Base-by-base conservation (phyloP, 2,329 filamentous ascomycete species). In the Diplodia intermedia region DNA sequence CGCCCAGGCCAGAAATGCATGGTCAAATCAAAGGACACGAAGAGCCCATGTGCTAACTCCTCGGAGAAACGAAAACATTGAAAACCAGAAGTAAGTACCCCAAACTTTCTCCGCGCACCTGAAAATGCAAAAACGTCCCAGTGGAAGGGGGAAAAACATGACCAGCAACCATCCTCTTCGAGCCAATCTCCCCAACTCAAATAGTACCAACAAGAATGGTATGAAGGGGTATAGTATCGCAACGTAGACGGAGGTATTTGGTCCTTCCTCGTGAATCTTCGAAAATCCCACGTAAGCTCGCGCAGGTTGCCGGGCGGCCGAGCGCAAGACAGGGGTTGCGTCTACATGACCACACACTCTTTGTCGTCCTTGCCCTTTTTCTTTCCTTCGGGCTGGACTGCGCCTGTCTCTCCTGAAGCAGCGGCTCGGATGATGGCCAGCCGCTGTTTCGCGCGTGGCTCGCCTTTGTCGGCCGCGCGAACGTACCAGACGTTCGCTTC, bases 401-500 rank as follows among this genome's bases (percentile, higher is more conserved):
- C 65, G 15, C 53, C 65, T 31, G 43, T 67, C 62, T 81, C 82
- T 3, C 87, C 88, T 4, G 86, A 85, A 5, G 94, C 91, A 12
- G 95, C 94, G 9, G 91, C 91, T 70, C 91, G 88, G 70, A 99
- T 99, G 50, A 93, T 92, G 23, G 91, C 89, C 65, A 99, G 85
- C 31, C 95, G 88, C 75, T 95, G 91, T 78, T 91, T 94, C 62
- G 95, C 95, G 68, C 93, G 88, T 74, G 95, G 92, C 75, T 98
- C 94, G 56, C 94, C 95, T 61, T 92, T 88, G 72, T 97, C 94
- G 18, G 95, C 94, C 5, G 95, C 95, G 79, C 92, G 92, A 72
- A 99, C 94, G 77, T 99, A 99, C 94, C 94, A 98, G 38, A 97
- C 92, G 75, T 99, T 99, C 72, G 95, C 94, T 79, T 97, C 94